Conservation (phyloP, 208 protist species). For the Acanthamoeba royreba region DNA sequence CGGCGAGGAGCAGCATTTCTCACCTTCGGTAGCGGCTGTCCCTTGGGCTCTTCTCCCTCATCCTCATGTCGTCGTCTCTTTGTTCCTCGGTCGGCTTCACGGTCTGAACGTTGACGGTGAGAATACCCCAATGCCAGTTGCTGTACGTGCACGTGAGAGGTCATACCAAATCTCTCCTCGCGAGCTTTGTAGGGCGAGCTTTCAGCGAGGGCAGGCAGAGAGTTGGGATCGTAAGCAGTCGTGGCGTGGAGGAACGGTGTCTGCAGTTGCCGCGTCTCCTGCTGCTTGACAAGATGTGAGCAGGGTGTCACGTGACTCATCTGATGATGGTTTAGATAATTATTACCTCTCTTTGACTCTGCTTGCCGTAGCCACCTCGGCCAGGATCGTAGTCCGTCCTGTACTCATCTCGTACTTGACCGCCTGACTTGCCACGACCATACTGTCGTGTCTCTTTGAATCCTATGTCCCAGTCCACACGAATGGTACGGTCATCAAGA, state of each 20-base stretch:
- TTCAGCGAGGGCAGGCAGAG: not conserved
- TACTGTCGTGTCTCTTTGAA: slow-evolving; percentile 88
- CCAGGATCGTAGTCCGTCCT: slow-evolving; percentile 67
- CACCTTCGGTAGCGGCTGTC: not conserved
- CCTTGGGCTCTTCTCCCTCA: not conserved
- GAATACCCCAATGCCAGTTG: not conserved
- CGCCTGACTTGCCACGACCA: slow-evolving; percentile 83
- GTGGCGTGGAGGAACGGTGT: not conserved
- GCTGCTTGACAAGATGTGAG: not conserved
- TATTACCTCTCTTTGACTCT: slow-evolving; percentile 18
- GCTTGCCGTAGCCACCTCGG: slow-evolving; percentile 66
- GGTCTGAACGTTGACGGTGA: not conserved
- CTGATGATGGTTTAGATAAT: not conserved
- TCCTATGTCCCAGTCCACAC: slow-evolving; percentile 85
- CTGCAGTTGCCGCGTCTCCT: not conserved
- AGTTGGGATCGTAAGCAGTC: not conserved
- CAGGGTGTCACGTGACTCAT: not conserved
- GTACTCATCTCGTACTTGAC: slow-evolving; percentile 69
- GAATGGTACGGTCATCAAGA: slow-evolving; percentile 81
- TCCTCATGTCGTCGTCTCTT: not conserved
- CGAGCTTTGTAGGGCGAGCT: not conserved
- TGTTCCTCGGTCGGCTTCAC: not conserved
- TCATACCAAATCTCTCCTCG: no score
- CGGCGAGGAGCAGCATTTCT: no score
- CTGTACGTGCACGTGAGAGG: no score